Percentiles rank a stretch among this genome's conserved stretches.
These are phyloP conservation scores for Paraglomus brasilianum DNA, from an alignment of 192 early-diverging fungal genomes.

Conservation along the genomic window DNA sequence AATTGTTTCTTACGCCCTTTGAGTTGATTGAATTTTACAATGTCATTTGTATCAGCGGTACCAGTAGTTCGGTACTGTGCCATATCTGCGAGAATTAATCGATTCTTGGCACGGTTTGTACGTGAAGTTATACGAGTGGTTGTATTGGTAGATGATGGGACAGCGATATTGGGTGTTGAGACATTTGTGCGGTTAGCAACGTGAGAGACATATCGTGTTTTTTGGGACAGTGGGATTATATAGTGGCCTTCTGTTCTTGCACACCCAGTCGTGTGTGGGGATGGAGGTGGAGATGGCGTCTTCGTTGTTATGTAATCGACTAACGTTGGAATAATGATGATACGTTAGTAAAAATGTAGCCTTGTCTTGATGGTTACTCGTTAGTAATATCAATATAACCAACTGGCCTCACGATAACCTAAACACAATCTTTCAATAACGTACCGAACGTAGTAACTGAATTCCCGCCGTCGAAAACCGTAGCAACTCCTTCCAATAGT, in stretches of 20 bases:
- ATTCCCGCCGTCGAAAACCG: constrained; percentile 1
- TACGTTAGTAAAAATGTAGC: neutral
- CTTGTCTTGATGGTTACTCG: too few relatives aligned
- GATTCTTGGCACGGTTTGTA: constrained; percentile 67
- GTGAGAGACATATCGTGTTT: constrained; percentile 64
- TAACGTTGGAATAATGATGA: neutral
- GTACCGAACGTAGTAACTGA: neutral
- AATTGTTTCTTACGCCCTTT: constrained; percentile 89
- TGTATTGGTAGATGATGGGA: constrained; percentile 31
- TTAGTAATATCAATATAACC: constrained; percentile 7
- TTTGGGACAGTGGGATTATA: constrained; percentile 61
- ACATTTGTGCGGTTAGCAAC: constrained; percentile 36
- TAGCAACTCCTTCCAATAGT: constrained; percentile 19
- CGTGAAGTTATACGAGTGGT: constrained; percentile 56
- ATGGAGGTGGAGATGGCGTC: constrained; percentile 23
- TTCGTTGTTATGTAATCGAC: too few relatives aligned
- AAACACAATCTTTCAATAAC: neutral
- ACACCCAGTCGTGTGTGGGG: constrained; percentile 63
- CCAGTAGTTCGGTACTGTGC: constrained; percentile 53
- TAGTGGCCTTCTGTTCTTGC: constrained; percentile 85
- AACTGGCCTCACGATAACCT: constrained; percentile 10
- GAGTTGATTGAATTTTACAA: constrained; percentile 90
- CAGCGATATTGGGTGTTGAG: neutral
- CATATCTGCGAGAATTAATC: constrained; percentile 56
- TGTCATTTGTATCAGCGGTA: constrained; percentile 57